A percentile compares a stretch with the other conserved stretches of the same genome.
Conservation (phyloP, 345 rosid genomes). For the Microthlaspi erraticum region DNA sequence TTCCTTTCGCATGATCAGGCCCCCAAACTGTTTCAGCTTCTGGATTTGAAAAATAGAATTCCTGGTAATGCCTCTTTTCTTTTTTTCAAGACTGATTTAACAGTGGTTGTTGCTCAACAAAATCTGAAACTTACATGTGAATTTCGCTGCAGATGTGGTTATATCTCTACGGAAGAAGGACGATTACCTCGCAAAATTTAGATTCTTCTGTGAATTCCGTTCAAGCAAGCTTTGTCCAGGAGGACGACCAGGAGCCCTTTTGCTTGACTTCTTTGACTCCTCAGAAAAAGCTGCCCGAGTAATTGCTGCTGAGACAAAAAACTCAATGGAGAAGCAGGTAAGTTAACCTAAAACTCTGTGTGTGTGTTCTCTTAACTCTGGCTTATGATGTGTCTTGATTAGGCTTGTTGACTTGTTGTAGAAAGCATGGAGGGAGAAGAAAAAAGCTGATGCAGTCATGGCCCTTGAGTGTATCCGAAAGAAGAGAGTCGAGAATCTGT, state of each 20-base stretch:
- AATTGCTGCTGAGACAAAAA: conserved; percentile 21
- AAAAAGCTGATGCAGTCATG: conserved; percentile 32
- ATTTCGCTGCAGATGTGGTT: conserved; percentile 31
- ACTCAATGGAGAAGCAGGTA: conserved; percentile 26
- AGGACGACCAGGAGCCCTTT: conserved; percentile 23
- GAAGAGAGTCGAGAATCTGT: conserved; percentile 15
- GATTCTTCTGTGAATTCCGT: conserved; percentile 34
- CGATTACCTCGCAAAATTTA: conserved; percentile 28
- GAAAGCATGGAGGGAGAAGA: conserved; percentile 35
- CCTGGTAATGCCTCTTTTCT: conserved; percentile 31
- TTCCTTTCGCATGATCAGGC: conserved; percentile 32
- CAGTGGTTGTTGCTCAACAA: not conserved
- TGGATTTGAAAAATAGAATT: conserved; percentile 29
- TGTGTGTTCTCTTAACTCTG: too few relatives aligned
- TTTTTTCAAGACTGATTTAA: conserved; percentile 2
- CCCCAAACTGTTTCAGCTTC: conserved; percentile 30
- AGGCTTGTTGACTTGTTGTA: conserved; percentile 21
- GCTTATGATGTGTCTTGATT: conserved; percentile 7
- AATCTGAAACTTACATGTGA: not conserved
- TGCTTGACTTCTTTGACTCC: conserved; percentile 12
- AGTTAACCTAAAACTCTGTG: too few relatives aligned
- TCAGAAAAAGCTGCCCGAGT: not conserved
- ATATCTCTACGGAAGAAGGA: conserved; percentile 16
- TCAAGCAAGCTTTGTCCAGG: conserved; percentile 1
- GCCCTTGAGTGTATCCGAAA: conserved; percentile 33